phyloP scores from a whole-genome alignment of 2,329 filamentous ascomycete genomes.

The Pyrenophora teres region DNA sequence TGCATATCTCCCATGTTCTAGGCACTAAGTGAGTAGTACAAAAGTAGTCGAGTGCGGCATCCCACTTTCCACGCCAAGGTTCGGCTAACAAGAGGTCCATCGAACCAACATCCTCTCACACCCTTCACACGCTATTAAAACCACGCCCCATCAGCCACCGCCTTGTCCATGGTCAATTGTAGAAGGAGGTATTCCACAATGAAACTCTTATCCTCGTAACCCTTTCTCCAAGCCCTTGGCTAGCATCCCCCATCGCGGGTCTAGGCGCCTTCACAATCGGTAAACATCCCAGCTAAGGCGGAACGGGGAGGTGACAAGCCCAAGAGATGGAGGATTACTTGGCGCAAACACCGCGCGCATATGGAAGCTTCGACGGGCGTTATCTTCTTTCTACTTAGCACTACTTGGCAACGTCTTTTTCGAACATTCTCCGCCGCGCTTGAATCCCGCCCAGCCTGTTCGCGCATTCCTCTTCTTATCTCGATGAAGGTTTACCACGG shows the following conservation, averaged over 20 bases:
- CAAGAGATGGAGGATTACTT: conserved; percentile 4
- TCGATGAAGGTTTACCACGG: conserved; percentile 24
- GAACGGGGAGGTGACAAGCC: conserved; percentile 13
- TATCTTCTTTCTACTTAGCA: conserved; percentile 29
- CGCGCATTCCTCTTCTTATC: conserved; percentile 29
- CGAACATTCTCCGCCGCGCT: conserved; percentile 18
- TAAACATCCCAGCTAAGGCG: conserved; percentile 1
- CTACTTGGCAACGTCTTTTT: conserved; percentile 28
- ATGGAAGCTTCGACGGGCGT: conserved; percentile 21
- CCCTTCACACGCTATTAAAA: not conserved
- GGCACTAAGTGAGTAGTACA: not conserved
- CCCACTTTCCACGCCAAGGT: not conserved
- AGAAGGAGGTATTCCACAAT: conserved; percentile 14
- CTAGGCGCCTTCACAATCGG: not conserved
- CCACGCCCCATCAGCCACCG: conserved; percentile 10
- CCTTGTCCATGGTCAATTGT: conserved; percentile 11
- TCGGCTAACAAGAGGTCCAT: not conserved
- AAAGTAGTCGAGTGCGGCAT: too few species aligned
- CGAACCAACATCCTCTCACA: not conserved
- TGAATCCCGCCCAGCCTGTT: conserved; percentile 18
- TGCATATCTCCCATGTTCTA: not conserved
- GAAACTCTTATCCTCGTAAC: conserved; percentile 22
- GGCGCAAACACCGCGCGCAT: not conserved
- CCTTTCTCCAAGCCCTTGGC: conserved; percentile 27
- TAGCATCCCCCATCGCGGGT: conserved; percentile 2